Conservation (phyloP, 257 asterid genomes). For the Plantago major region DNA sequence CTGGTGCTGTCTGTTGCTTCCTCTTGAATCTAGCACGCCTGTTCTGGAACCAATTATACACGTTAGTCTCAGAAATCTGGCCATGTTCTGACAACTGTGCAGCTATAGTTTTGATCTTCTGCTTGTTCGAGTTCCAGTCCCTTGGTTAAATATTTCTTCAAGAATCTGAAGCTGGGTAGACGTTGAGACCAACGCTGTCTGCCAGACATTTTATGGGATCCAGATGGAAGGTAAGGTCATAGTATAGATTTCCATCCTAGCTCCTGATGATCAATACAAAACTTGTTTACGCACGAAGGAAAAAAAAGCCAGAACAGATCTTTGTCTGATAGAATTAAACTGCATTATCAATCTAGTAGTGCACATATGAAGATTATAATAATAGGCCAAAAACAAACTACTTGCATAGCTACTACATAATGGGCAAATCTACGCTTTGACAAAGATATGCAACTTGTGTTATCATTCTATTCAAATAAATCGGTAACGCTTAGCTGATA, state of each 20-base stretch:
- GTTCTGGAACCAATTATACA: slow-evolving; percentile 38
- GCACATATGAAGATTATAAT: no score
- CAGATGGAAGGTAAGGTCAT: slow-evolving; percentile 64
- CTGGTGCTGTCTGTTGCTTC: slow-evolving; percentile 16
- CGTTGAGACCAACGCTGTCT: slow-evolving; percentile 95
- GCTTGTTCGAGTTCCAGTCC: slow-evolving; percentile 74
- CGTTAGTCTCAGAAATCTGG: slow-evolving; percentile 29
- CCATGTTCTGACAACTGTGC: slow-evolving; percentile 27
- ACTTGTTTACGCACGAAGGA: no score
- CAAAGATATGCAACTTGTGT: no score
- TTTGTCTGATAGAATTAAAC: no score
- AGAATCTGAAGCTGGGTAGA: slow-evolving; percentile 93
- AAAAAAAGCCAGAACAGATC: no score
- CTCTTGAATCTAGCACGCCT: slow-evolving; percentile 32
- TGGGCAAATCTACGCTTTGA: no score
- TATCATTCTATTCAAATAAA: no score
- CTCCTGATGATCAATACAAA: slow-evolving; percentile 43
- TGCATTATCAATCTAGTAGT: no score
- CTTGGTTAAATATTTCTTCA: slow-evolving; percentile 85
- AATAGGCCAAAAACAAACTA: no score
- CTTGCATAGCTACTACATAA: no score
- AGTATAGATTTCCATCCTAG: slow-evolving; percentile 70
- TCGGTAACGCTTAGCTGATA: no score
- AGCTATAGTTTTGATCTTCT: slow-evolving; percentile 26
- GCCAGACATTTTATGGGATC: slow-evolving; percentile 76